Base-by-base conservation (phyloP, 2,329 filamentous ascomycete genomes). In the Botryotinia globosa region DNA sequence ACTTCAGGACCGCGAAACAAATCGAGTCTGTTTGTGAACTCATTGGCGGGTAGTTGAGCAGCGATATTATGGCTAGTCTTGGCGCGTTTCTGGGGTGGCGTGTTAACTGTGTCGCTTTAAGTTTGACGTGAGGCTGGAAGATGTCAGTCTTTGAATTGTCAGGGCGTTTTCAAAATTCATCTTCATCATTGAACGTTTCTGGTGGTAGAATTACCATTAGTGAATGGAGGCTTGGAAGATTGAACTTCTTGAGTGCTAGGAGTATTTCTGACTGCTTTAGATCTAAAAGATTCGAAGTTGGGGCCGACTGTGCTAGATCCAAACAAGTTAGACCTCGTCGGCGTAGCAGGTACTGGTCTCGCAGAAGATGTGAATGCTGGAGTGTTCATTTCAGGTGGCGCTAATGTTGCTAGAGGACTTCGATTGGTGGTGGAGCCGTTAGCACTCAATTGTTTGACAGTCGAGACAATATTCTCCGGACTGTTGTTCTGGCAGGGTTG, bases 1-100 rank as follows among this genome's bases (percentile, higher is more conserved):
- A 76, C 62, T 45, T 59, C 59, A 29, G 74, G 69, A 6, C 72
- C 48, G 4, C 37, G 54, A 22, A 61, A 76, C 3, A 75, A 61
- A 9, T 45, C 14, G 39, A 51, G 51, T 48, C 12, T 69, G 10
- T 22, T 48, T 12, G 39, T 44, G 29, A 45, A 63, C 14, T 63
- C 39, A 29, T 44, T 45, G 22, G 64, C 45, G 45, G 45, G 48
- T 8, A 67, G 45, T 67, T 67, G 34, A 67, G 45, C 45, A 12
- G 12, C 18, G 4, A 56, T 42, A 10, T 39, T 29, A 39, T 54
- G 34, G 22, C 25, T 34, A 8, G 4, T 66, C 45, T 66, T 54
- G 3, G 25, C 25, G 0, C 45, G 64, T 32, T 67, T 42, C 16
- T 25, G 25, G 10, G 64, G 34, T 14, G 34, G 34, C 3, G 34